phyloP scores from a whole-genome alignment of 495 filamentous ascomycete genomes.

The Cercophora sp. region DNA sequence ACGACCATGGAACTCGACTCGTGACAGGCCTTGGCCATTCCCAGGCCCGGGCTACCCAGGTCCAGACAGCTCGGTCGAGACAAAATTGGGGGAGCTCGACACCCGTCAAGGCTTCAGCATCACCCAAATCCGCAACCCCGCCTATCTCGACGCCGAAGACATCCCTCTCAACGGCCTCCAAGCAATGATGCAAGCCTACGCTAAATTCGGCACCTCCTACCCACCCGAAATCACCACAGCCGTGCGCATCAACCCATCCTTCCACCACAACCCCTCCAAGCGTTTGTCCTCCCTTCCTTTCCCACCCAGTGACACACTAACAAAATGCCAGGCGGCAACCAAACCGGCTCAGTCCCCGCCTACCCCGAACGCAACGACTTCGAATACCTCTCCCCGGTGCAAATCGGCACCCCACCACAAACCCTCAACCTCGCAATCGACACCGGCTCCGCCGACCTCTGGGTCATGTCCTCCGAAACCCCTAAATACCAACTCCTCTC shows the following conservation, averaged over 20 bases:
- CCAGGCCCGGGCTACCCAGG: too few relatives aligned
- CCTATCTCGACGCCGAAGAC: slow-evolving; percentile 20
- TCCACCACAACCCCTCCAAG: too few relatives aligned
- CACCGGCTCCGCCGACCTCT: slow-evolving; percentile 66
- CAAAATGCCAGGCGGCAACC: slow-evolving; percentile 38
- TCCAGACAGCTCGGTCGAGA: neutral
- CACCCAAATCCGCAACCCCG: slow-evolving; percentile 44
- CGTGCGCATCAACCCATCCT: slow-evolving; percentile 21
- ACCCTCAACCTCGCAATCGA: slow-evolving; percentile 65
- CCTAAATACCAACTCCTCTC: slow-evolving; percentile 16
- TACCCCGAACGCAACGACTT: slow-evolving; percentile 53
- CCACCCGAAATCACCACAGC: slow-evolving; percentile 24
- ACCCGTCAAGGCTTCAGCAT: slow-evolving; percentile 40
- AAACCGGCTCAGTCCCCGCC: slow-evolving; percentile 41
- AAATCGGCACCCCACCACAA: slow-evolving; percentile 50
- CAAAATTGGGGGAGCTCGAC: too few relatives aligned
- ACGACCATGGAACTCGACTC: too few relatives aligned
- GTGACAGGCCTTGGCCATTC: too few relatives aligned
- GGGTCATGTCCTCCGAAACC: slow-evolving; percentile 18
- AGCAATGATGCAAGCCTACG: slow-evolving; percentile 51
- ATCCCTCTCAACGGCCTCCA: slow-evolving; percentile 36
- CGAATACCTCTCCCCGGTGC: slow-evolving; percentile 63
- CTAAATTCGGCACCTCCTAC: slow-evolving; percentile 48
- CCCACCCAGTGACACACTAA: too few relatives aligned
- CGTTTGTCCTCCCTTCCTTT: too few relatives aligned